Evolutionary conservation across 257 asterid genomes (phyloP).

Genomic region (Solanum rostratum): DNA sequence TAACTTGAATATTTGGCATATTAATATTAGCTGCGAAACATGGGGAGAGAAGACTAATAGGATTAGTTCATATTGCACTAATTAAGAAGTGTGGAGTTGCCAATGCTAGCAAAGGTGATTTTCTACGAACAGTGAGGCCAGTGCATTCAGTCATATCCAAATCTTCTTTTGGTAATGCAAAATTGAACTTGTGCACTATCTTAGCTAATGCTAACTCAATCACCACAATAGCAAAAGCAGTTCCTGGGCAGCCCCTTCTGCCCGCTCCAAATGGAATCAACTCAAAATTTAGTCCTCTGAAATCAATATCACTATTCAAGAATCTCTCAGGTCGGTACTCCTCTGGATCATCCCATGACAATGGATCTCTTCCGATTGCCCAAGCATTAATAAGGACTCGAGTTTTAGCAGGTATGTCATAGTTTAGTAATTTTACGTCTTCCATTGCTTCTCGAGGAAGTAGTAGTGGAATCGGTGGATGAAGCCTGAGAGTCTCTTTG

Average conservation of each 20-base stretch:
- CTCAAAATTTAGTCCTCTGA: constrained; percentile 31
- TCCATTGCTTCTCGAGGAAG: constrained; percentile 33
- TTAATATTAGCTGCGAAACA: neutral
- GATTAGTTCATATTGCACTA: neutral
- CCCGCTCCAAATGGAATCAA: constrained; percentile 52
- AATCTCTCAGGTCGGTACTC: constrained; percentile 46
- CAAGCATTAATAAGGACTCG: constrained; percentile 29
- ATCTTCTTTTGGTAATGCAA: constrained; percentile 24
- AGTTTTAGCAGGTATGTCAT: constrained; percentile 22
- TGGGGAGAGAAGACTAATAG: neutral
- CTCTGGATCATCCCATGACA: constrained; percentile 30
- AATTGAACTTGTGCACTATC: constrained; percentile 26
- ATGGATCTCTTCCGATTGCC: constrained; percentile 39
- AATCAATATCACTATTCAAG: constrained; percentile 11
- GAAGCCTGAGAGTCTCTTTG: constrained; percentile 34
- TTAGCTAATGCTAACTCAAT: constrained; percentile 34
- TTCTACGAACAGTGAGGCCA: constrained; percentile 22
- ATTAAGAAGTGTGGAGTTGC: neutral
- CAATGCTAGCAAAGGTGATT: constrained; percentile 15
- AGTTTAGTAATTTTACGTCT: constrained; percentile 26
- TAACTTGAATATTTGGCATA: too few relatives aligned
- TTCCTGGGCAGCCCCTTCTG: constrained; percentile 45
- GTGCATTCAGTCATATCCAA: constrained; percentile 32
- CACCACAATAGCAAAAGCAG: constrained; percentile 2
- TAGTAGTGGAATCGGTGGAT: constrained; percentile 31